These are phyloP conservation scores for Puccinia horiana DNA, from an alignment of 1,284 basidiomycete species.

Conservation along the genomic window DNA sequence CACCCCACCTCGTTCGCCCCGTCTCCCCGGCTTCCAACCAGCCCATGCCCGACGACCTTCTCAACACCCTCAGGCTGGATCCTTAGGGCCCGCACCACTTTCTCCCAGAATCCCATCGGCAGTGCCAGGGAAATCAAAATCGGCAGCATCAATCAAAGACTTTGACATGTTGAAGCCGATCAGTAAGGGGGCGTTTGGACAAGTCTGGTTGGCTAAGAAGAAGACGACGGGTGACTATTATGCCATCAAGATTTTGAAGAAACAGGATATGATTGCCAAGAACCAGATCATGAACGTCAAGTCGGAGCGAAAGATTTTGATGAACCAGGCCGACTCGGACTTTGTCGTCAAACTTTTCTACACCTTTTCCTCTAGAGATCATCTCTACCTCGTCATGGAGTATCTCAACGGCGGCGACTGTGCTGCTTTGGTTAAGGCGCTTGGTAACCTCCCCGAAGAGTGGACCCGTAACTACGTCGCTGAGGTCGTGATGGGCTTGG, in stretches of 20 bases:
- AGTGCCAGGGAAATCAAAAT: slow-evolving; percentile 74
- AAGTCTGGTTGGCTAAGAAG: slow-evolving; percentile 97
- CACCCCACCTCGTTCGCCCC: slow-evolving; percentile 45
- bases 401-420: slow-evolving; percentile 88
- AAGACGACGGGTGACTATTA: slow-evolving; percentile 97
- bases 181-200: slow-evolving; percentile 97
- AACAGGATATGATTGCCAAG: slow-evolving; percentile 99
- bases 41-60: slow-evolving; percentile 23
- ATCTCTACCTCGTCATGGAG: slow-evolving; percentile 62
- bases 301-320: slow-evolving; percentile 97
- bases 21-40: slow-evolving; percentile 8
- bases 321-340: slow-evolving; percentile 99
- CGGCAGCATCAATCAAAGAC: slow-evolving; percentile 92
- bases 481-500: slow-evolving; percentile 89
- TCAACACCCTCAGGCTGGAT: slow-evolving; percentile 39
- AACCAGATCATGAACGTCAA: slow-evolving; percentile 99
- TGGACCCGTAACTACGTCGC: slow-evolving; percentile 97
- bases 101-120: slow-evolving; percentile 85
- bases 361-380: slow-evolving; percentile 61
- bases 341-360: slow-evolving; percentile 66
- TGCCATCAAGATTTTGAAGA: slow-evolving; percentile 98
- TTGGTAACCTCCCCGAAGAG: slow-evolving; percentile 90
- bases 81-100: slow-evolving; percentile 64
- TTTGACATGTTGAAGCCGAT: slow-evolving; percentile 99
- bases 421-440: slow-evolving; percentile 88